Evolutionary conservation across 2,329 filamentous ascomycete genomes (phyloP).

Genomic region (Aspergillus nomiae): DNA sequence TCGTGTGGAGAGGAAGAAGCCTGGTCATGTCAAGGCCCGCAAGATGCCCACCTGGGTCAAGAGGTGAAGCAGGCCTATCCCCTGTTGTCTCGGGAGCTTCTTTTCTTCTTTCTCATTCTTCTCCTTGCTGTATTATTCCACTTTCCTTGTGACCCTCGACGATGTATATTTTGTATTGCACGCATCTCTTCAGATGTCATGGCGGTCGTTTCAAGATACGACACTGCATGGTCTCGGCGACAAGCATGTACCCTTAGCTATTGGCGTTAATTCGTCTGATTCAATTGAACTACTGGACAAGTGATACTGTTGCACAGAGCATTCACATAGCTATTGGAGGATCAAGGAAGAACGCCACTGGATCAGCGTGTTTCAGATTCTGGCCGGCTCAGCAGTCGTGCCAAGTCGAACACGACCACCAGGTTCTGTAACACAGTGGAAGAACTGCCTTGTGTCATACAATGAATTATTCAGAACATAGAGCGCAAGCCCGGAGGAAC

Average conservation of each 20-base stretch:
- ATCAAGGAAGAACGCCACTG: not conserved
- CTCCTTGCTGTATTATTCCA: slow-evolving; percentile 24
- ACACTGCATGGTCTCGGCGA: slow-evolving; percentile 25
- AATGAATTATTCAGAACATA: not conserved
- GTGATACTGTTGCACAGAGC: slow-evolving; percentile 14
- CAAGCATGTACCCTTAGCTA: slow-evolving; percentile 22
- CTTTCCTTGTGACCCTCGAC: slow-evolving; percentile 16
- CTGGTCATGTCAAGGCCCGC: slow-evolving; percentile 91
- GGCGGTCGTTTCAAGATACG: slow-evolving; percentile 20
- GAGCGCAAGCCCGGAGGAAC: not conserved
- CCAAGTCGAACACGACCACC: not conserved
- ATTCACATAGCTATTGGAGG: not conserved
- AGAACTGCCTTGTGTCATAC: not conserved
- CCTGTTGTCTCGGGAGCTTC: slow-evolving; percentile 22
- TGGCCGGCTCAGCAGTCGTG: not conserved
- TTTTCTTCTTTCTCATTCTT: slow-evolving; percentile 13
- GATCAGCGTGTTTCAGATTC: not conserved
- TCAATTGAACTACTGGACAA: slow-evolving; percentile 16
- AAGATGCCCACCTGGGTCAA: slow-evolving; percentile 99
- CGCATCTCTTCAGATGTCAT: slow-evolving; percentile 18
- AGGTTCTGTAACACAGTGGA: slow-evolving; percentile 1
- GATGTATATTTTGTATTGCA: slow-evolving; percentile 21
- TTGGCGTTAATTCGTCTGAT: slow-evolving; percentile 20
- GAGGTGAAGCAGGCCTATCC: slow-evolving; percentile 50
- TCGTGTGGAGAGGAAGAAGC: slow-evolving; percentile 96